Evolutionary conservation across 108 stramenopile genomes (phyloP), one percentile per base, ranked within the genome.

Genomic region (Cyclotella baltica): DNA sequence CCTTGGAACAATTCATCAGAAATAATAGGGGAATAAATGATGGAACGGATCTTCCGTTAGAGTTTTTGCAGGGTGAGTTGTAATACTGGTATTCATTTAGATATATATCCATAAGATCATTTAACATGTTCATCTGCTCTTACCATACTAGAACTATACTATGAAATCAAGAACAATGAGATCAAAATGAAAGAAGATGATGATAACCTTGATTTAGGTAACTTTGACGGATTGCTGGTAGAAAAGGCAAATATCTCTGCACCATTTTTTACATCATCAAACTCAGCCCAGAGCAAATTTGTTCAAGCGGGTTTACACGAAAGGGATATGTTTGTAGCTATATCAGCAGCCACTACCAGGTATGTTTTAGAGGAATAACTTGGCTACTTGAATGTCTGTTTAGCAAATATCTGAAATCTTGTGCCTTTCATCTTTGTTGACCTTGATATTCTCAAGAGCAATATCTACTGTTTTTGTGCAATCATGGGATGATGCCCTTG

Each of bases 11-110:
- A 40, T 98, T 99, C 77, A 83, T 95, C n/a, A 67, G 86, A 57
- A 96, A 97, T 86, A 97, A 96, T 67, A 90, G 93, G 30, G 96
- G 93, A 20, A 96, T 97, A 63, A 96, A 98, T 83, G 95, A 71
- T 48, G 98, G 98, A 3, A 78, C 72, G 5, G 96, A 98, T 75
- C 76, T 98, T n/a, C 93, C 94, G 5, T 56, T 51, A 33, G 90
- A 91, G 8, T 91, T 93, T 59, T n/a, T 61, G 11, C 16, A 5
- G n/a, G n/a, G n/a, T n/a, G n/a, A n/a, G n/a, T n/a, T n/a, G n/a
- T n/a, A 73, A 96, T n/a, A 82, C 70, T 19, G 15, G 43, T 46
- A 46, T 46, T 15, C 15, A 46, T 46, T 46, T n/a, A n/a, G n/a
- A n/a, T n/a, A n/a, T n/a, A n/a, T n/a, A n/a, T n/a, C n/a, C n/a